phyloP scores from a whole-genome alignment of 129 eudicot species.

The Glebionis coronaria region DNA sequence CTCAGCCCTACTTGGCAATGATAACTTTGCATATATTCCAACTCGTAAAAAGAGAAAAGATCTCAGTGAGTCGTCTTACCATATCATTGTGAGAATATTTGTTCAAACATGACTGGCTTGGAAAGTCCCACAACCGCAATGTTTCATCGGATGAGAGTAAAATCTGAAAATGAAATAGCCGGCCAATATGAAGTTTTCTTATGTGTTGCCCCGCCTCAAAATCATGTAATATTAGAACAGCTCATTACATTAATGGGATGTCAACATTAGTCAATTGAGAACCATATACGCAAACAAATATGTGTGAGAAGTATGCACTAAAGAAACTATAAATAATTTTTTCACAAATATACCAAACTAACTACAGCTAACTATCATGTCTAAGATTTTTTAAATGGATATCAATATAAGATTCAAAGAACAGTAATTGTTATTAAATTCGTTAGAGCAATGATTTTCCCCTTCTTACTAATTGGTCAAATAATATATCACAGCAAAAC shows the following conservation, averaged over 20 bases:
- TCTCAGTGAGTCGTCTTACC: conserved; percentile 41
- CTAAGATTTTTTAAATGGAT: not conserved
- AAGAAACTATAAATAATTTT: not conserved
- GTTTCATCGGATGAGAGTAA: conserved; percentile 98
- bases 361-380: not conserved
- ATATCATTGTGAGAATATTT: conserved; percentile 92
- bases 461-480: not conserved
- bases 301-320: not conserved
- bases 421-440: not conserved
- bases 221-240: too few relatives aligned
- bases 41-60: not conserved
- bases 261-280: too few relatives aligned
- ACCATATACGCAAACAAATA: not conserved
- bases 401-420: not conserved
- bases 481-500: not conserved
- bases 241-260: too few relatives aligned
- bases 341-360: not conserved
- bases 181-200: conserved; percentile 18
- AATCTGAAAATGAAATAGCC: conserved; percentile 50
- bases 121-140: conserved; percentile 86
- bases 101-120: conserved; percentile 90
- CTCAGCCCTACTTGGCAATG: too few relatives aligned
- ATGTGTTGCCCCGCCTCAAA: conserved; percentile 8
- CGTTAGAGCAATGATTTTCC: not conserved
- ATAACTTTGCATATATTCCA: not conserved